A percentile compares a stretch with the other conserved stretches of the same genome.
These are phyloP conservation scores for Theobroma grandiflorum DNA, from an alignment of 441 rosid genomes.

Conservation along the genomic window DNA sequence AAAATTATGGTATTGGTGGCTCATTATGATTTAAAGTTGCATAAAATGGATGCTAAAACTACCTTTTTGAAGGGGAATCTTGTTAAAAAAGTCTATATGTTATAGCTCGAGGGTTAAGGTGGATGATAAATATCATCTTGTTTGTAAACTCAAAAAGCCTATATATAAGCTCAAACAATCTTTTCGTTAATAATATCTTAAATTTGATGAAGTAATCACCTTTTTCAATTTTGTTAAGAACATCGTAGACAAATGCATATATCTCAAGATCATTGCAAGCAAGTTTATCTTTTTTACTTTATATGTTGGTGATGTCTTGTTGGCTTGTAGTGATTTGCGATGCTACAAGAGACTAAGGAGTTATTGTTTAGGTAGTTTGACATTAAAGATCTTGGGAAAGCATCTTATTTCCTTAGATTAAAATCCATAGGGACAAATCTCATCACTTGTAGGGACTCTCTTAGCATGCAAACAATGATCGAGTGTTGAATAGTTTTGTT, in stretches of 20 bases:
- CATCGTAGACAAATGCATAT: neutral
- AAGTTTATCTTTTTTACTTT: neutral
- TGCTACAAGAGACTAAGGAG: neutral
- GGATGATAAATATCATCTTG: neutral
- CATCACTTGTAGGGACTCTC: neutral
- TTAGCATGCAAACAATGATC: too few relatives aligned
- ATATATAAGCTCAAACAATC: too few relatives aligned
- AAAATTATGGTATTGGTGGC: too few relatives aligned
- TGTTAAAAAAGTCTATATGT: neutral
- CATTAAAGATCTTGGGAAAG: too few relatives aligned
- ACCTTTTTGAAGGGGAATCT: neutral
- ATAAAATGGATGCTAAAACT: neutral
- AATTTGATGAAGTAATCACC: too few relatives aligned
- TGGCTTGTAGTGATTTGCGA: neutral
- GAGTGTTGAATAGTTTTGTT: too few relatives aligned
- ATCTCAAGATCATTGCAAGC: neutral
- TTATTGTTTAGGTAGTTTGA: neutral
- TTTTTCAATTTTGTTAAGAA: too few relatives aligned
- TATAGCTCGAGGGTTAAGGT: neutral
- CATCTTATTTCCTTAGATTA: neutral
- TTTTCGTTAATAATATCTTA: too few relatives aligned
- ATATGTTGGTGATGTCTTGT: neutral
- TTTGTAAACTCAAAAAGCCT: too few relatives aligned
- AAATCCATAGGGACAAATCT: neutral
- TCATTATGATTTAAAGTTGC: too few relatives aligned